phyloP scores from a whole-genome alignment of 2,329 filamentous ascomycete genomes.

The Fusarium sp. region DNA sequence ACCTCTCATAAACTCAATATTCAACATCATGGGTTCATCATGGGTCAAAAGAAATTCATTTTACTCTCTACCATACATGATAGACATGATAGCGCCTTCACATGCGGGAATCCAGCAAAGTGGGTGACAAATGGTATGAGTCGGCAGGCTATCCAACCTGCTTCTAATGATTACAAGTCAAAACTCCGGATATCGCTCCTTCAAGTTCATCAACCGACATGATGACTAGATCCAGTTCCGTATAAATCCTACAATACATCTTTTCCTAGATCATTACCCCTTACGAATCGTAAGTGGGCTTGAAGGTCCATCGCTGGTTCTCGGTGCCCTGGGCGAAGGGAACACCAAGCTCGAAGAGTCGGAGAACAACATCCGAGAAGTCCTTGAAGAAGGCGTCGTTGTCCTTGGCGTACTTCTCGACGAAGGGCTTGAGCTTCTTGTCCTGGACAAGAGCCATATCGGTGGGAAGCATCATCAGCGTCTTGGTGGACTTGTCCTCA shows the following conservation, averaged over 20 bases:
- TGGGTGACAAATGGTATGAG: constrained; percentile 14
- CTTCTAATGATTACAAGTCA: constrained; percentile 39
- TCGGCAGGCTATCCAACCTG: constrained; percentile 19
- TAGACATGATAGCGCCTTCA: constrained; percentile 1
- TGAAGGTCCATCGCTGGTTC: constrained; percentile 71
- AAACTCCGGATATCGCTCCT: constrained; percentile 46
- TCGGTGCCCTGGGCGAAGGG: constrained; percentile 78
- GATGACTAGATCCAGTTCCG: constrained; percentile 31
- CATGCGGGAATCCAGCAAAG: neutral
- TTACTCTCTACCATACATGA: constrained; percentile 8
- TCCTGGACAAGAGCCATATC: constrained; percentile 91
- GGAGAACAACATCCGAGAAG: constrained; percentile 81
- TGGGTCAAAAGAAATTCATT: neutral
- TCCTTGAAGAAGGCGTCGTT: constrained; percentile 94
- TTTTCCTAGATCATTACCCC: neutral
- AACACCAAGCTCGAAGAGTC: constrained; percentile 94
- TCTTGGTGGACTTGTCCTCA: constrained; percentile 88
- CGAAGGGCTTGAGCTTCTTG: constrained; percentile 83
- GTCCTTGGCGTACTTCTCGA: constrained; percentile 91
- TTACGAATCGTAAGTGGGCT: constrained; percentile 60
- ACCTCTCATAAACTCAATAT: neutral
- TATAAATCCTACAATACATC: constrained; percentile 26
- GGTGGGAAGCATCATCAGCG: constrained; percentile 96
- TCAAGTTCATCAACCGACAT: constrained; percentile 25
- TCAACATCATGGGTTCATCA: neutral